Evolutionary conservation across 2,329 filamentous ascomycete species (phyloP).

Genomic region (Cladosporium halotolerans): DNA sequence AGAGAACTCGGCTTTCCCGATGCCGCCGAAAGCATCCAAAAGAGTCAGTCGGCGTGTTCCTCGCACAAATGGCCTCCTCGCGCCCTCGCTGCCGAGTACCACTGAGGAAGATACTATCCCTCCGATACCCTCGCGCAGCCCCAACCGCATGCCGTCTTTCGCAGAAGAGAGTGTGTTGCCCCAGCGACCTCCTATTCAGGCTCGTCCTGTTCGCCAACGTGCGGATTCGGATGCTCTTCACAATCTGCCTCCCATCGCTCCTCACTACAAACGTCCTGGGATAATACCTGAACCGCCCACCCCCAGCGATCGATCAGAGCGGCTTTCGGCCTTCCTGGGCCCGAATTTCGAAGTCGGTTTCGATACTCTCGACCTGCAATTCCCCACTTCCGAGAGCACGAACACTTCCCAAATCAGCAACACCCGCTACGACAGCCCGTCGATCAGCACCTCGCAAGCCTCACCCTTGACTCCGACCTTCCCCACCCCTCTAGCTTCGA

Average conservation of each 20-base stretch:
- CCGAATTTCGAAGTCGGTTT: conserved; percentile 14
- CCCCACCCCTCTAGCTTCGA: conserved; percentile 4
- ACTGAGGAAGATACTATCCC: conserved; percentile 15
- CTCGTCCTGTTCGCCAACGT: background rate
- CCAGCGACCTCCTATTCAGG: background rate
- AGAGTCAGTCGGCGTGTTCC: conserved; percentile 1
- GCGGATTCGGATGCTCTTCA: conserved; percentile 5
- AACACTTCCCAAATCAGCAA: conserved; percentile 8
- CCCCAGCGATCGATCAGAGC: conserved; percentile 1
- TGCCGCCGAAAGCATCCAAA: conserved; percentile 7
- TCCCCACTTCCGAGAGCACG: conserved; percentile 6
- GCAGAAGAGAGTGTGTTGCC: conserved; percentile 6
- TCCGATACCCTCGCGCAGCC: conserved; percentile 17
- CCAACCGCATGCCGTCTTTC: conserved; percentile 11
- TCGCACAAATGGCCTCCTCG: background rate
- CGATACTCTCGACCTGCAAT: background rate
- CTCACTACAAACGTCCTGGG: background rate
- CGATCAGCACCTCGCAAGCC: conserved; percentile 18
- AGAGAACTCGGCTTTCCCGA: conserved; percentile 4
- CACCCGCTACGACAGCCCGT: conserved; percentile 13
- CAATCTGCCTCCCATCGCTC: background rate
- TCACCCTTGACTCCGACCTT: conserved; percentile 20
- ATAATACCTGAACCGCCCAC: background rate
- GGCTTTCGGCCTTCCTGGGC: conserved; percentile 1
- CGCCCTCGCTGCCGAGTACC: background rate